A percentile compares a stretch with the other conserved stretches of the same genome.
Evolutionary conservation across 495 filamentous ascomycete genomes (phyloP).

Genomic region (Chaetomidium leptoderma): DNA sequence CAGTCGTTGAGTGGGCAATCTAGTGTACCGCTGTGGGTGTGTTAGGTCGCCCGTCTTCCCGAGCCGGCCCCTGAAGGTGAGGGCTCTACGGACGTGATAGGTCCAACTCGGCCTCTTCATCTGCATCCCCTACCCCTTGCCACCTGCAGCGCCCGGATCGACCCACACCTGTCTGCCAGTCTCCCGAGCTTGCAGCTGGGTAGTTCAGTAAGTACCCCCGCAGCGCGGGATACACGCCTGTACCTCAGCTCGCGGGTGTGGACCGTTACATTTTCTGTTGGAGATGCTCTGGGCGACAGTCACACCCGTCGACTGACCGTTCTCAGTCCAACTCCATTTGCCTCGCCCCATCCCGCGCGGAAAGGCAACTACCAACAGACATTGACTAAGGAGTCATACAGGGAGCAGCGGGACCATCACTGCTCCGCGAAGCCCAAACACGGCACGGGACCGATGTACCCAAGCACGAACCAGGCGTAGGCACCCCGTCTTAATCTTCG

Average conservation of each 20-base stretch:
- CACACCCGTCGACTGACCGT: constrained; percentile 11
- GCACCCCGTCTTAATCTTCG: not conserved
- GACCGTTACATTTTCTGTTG: constrained; percentile 8
- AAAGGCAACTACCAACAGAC: constrained; percentile 11
- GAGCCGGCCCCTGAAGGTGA: not conserved
- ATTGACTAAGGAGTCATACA: constrained; percentile 4
- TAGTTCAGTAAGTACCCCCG: constrained; percentile 1
- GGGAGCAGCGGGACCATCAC: not conserved
- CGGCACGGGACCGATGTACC: not conserved
- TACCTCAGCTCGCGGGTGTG: constrained; percentile 1
- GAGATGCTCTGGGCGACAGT: constrained; percentile 4
- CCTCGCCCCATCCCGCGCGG: constrained; percentile 1
- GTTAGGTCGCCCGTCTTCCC: not conserved
- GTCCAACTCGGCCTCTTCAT: not conserved
- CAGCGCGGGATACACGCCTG: constrained; percentile 8
- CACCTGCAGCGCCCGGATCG: constrained; percentile 12
- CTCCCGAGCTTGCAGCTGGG: constrained; percentile 6
- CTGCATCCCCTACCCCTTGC: constrained; percentile 1
- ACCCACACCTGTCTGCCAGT: constrained; percentile 10
- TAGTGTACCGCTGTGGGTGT: constrained; percentile 8
- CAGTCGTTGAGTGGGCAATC: not conserved
- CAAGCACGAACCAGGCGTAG: not conserved
- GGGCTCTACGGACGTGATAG: constrained; percentile 5
- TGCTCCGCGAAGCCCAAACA: not conserved
- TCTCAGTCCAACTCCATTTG: not conserved